These are phyloP conservation scores for Ustilago nuda DNA, from an alignment of 1,284 basidiomycete genomes.

Conservation along the genomic window DNA sequence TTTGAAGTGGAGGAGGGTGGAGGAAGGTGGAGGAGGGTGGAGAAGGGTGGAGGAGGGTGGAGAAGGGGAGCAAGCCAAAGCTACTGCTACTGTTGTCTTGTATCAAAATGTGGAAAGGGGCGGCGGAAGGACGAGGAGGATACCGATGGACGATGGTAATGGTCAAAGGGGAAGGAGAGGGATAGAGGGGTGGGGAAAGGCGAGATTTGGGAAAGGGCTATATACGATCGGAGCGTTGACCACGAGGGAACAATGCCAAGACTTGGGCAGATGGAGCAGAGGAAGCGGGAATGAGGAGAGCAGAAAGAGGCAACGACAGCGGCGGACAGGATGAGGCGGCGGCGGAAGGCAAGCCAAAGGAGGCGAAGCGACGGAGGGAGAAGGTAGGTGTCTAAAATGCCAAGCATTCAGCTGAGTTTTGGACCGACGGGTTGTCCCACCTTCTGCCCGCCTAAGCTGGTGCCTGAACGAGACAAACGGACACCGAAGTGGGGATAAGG, in stretches of 20 bases:
- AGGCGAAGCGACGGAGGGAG: too few relatives aligned
- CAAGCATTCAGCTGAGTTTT: constrained; percentile 11
- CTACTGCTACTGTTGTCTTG: neutral
- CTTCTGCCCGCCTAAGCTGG: neutral
- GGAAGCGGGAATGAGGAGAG: neutral
- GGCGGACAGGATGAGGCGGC: neutral
- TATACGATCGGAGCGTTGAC: constrained; percentile 25
- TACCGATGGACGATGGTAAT: constrained; percentile 11
- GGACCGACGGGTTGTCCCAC: constrained; percentile 9
- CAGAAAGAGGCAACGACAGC: neutral
- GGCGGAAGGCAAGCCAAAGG: neutral
- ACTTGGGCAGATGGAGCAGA: constrained; percentile 5
- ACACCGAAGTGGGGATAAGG: neutral
- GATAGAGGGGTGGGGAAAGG: constrained; percentile 5
- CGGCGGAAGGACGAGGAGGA: neutral
- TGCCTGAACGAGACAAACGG: neutral
- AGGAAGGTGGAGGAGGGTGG: too few relatives aligned
- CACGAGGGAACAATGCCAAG: constrained; percentile 44
- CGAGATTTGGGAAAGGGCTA: constrained; percentile 10
- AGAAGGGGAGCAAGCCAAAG: neutral
- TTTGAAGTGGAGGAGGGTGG: neutral
- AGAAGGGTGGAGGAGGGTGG: neutral
- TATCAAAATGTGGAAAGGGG: constrained; percentile 1
- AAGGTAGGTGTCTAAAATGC: neutral
- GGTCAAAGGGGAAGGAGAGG: constrained; percentile 17